Base-by-base conservation (phyloP, 306 rosid genomes). In the Acmispon strigosus region DNA sequence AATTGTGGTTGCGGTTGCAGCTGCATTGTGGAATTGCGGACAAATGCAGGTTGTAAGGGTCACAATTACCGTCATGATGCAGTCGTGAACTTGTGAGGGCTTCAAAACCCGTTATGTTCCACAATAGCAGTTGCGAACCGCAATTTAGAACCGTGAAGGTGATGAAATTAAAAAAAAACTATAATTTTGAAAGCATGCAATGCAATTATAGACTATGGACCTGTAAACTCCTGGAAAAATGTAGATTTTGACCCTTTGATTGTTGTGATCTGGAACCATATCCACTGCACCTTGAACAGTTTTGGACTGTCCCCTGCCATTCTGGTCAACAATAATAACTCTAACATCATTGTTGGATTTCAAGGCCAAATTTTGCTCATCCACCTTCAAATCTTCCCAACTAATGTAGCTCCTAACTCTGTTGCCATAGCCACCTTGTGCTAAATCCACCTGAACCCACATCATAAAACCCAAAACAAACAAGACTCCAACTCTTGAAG, bases 281-380 rank as follows among this genome's bases (percentile, higher is more conserved):
- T 94, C 88, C 45, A 91, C 88, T 0, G 97, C 98, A 24, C 89
- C 97, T 82, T 90, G 97, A 81, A 94, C 88, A 45, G 99, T 94
- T 12, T 48, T 32, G 2, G 96, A 91, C 62, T 91, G 78, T 43
- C 99, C 97, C 14, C 57, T 55, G 0, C 95, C 92, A 65, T 78
- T 61, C 22, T 80, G 79, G 51, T 89, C 89, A 34, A 94, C 99
- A 49, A 86, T 81, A 53, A 94, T 84, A 6, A 89, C 57, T 32
- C 82, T 41, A 4, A 77, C 42, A 11, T 70, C 75, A 0, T 60
- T 39, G 7, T 27, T 19, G 7, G 64, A 62, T 24, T 69, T 79
- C 16, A 81, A 11, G 8, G 64, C 75, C 18, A 73, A 78, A 9
- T 50, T 52, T 13, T 19, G 62, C 11, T 47, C 90, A 55, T 86